Percentiles rank a stretch among this genome's conserved stretches.
phyloP scores from a whole-genome alignment of 2,329 filamentous ascomycete species.

The Nemania sp. region DNA sequence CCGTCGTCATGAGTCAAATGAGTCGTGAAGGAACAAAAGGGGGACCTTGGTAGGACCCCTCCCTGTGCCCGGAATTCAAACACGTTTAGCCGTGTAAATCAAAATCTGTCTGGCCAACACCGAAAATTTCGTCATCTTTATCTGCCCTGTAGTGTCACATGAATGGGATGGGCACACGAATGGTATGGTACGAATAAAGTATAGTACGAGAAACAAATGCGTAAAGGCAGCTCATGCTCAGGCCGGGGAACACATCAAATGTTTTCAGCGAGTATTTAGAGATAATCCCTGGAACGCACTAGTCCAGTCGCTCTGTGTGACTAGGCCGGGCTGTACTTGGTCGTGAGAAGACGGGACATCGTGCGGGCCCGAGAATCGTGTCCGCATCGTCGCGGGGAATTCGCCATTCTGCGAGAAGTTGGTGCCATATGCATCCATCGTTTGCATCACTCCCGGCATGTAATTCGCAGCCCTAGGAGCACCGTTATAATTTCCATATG shows the following conservation, averaged over 20 bases:
- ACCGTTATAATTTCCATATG: conserved; percentile 49
- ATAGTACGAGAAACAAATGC: conserved; percentile 39
- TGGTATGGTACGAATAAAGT: conserved; percentile 32
- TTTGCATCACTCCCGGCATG: conserved; percentile 44
- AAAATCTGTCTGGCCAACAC: conserved; percentile 34
- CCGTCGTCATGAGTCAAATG: conserved; percentile 39
- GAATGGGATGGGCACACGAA: too few relatives aligned
- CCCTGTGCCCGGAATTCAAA: conserved; percentile 31
- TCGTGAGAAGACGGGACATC: conserved; percentile 40
- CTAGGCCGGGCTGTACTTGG: conserved; percentile 40
- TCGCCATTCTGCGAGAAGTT: conserved; percentile 46
- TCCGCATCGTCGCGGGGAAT: conserved; percentile 52
- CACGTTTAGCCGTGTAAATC: conserved; percentile 34
- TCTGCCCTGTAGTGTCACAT: conserved; percentile 30
- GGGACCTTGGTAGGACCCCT: conserved; percentile 24
- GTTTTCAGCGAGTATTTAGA: conserved; percentile 60
- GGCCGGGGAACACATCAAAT: conserved; percentile 2
- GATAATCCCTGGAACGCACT: conserved; percentile 71
- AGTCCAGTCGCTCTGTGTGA: conserved; percentile 61
- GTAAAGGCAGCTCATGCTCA: conserved; percentile 13
- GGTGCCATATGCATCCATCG: conserved; percentile 47
- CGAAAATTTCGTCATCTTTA: conserved; percentile 35
- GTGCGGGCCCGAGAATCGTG: conserved; percentile 42
- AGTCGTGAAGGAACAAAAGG: conserved; percentile 31
- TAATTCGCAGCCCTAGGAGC: conserved; percentile 46